A percentile compares a stretch with the other conserved stretches of the same genome.
Evolutionary conservation across 441 rosid genomes (phyloP).

Genomic region (Erodium texanum): DNA sequence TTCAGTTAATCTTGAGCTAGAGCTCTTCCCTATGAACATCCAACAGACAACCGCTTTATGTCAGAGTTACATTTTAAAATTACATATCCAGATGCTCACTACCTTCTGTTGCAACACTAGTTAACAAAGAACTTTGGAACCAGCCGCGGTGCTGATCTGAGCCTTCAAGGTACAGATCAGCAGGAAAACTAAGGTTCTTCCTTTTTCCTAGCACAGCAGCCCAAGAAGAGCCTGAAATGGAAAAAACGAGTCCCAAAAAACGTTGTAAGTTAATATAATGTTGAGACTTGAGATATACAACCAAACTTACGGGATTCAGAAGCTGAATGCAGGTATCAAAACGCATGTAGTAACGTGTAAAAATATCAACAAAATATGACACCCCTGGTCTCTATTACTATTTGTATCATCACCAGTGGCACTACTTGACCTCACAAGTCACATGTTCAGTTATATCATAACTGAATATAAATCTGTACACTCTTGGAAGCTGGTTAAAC

Average conservation of each 20-base stretch:
- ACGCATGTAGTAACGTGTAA: constrained; percentile 9
- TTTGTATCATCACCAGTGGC: not conserved
- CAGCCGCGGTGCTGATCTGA: constrained; percentile 99
- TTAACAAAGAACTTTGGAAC: constrained; percentile 93
- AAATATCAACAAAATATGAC: not conserved
- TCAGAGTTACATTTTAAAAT: too few species aligned
- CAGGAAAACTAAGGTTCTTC: constrained; percentile 63
- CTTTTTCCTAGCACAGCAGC: constrained; percentile 84
- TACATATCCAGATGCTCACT: constrained; percentile 8
- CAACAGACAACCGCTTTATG: not conserved
- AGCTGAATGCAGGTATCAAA: constrained; percentile 7
- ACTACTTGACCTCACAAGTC: not conserved
- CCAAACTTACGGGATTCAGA: constrained; percentile 7
- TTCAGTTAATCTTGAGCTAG: not conserved
- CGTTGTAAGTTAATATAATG: not conserved
- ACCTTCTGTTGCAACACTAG: constrained; percentile 89
- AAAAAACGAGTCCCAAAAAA: constrained; percentile 17
- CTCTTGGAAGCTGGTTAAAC: not conserved
- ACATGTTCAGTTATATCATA: not conserved
- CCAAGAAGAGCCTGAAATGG: constrained; percentile 83
- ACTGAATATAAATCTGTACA: not conserved
- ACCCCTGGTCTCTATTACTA: not conserved
- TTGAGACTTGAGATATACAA: not conserved
- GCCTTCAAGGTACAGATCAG: constrained; percentile 93
- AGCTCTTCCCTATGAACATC: not conserved